These are phyloP conservation scores for Macrocybe gigantea DNA, from an alignment of 768 basidiomycete species.

Conservation along the genomic window DNA sequence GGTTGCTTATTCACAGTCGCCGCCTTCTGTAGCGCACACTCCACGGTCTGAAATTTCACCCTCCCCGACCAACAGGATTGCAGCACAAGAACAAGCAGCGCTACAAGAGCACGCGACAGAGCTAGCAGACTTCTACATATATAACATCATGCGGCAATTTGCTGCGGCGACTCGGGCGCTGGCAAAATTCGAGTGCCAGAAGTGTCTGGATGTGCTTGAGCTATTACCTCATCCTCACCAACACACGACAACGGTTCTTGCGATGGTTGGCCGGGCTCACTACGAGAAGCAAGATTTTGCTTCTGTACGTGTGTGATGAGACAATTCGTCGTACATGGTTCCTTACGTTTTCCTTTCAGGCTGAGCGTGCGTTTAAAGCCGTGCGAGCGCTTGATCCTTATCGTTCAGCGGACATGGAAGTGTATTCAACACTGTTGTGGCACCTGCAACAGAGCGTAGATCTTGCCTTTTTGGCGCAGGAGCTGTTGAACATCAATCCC, in stretches of 20 bases:
- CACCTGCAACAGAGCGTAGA: conserved; percentile 81
- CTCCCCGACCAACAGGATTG: conserved; percentile 56
- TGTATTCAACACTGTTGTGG: conserved; percentile 95
- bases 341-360: conserved; percentile 41
- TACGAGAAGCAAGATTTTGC: conserved; percentile 89
- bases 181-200: conserved; percentile 69
- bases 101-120: conserved; percentile 68
- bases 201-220: conserved; percentile 73
- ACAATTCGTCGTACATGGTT: conserved; percentile 20
- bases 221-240: conserved; percentile 70
- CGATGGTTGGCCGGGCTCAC: conserved; percentile 80
- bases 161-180: conserved; percentile 74
- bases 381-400: conserved; percentile 86
- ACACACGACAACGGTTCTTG: conserved; percentile 70
- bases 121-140: conserved; percentile 78
- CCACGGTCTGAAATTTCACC: conserved; percentile 61
- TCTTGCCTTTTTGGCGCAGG: conserved; percentile 90
- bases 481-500: conserved; percentile 81
- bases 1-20: conserved; percentile 54
- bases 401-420: conserved; percentile 88
- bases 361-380: conserved; percentile 82
- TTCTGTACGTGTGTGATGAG: conserved; percentile 52
- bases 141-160: conserved; percentile 75
- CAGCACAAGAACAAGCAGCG: conserved; percentile 63
- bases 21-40: conserved; percentile 52